Conservation (phyloP, 345 rosid genomes). For the Boechera divaricarpa region DNA sequence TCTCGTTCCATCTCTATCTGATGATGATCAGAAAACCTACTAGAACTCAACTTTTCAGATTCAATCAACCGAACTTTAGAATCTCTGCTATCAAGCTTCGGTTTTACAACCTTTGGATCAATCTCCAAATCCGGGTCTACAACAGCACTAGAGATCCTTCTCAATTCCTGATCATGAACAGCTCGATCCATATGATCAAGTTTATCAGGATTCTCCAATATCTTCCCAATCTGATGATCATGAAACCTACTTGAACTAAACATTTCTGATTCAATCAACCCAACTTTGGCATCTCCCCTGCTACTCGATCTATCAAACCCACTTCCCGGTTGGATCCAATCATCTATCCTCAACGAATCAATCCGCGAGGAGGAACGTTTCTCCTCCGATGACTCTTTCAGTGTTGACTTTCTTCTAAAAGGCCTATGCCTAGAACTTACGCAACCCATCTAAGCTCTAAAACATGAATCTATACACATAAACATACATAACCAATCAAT, state of each 20-base stretch:
- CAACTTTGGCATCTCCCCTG: slow-evolving; percentile 23
- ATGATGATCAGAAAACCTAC: slow-evolving; percentile 54
- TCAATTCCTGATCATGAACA: slow-evolving; percentile 23
- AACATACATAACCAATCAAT: not conserved
- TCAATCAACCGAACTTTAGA: slow-evolving; percentile 58
- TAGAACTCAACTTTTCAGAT: slow-evolving; percentile 54
- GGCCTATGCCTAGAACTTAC: slow-evolving; percentile 61
- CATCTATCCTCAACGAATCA: slow-evolving; percentile 63
- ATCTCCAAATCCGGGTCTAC: slow-evolving; percentile 24
- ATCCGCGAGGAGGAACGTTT: slow-evolving; percentile 57
- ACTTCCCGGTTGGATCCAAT: slow-evolving; percentile 47
- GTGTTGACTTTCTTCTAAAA: slow-evolving; percentile 45
- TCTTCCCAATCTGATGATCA: slow-evolving; percentile 39
- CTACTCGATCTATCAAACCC: slow-evolving; percentile 28
- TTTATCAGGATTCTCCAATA: slow-evolving; percentile 17
- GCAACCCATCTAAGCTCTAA: slow-evolving; percentile 69
- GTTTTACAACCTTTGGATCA: slow-evolving; percentile 64
- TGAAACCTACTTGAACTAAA: slow-evolving; percentile 18
- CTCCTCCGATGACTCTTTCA: slow-evolving; percentile 60
- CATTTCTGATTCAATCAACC: slow-evolving; percentile 28
- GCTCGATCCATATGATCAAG: slow-evolving; percentile 27
- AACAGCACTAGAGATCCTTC: not conserved
- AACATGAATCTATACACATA: not conserved
- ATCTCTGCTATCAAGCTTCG: slow-evolving; percentile 53
- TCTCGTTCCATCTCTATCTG: slow-evolving; percentile 53